Conservation (phyloP, 2,329 filamentous ascomycete species). For the Monosporascus ibericus region DNA sequence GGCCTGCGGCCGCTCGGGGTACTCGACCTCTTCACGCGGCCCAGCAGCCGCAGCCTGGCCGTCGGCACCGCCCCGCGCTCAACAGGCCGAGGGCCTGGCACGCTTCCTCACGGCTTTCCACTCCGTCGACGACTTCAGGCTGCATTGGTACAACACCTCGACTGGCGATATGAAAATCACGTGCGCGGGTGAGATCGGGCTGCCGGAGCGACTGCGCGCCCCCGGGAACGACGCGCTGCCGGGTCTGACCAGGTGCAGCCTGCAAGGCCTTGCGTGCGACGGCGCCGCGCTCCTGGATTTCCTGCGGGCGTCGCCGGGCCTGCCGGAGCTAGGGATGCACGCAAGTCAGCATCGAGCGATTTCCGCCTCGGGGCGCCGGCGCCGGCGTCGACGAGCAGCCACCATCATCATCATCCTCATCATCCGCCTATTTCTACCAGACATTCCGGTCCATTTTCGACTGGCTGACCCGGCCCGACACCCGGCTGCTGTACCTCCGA, state of each 20-base stretch:
- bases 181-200: not conserved
- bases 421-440: not conserved
- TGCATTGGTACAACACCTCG: not conserved
- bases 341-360: not conserved
- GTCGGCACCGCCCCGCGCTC: not conserved
- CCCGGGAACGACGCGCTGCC: not conserved
- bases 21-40: not conserved
- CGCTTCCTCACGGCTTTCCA: not conserved
- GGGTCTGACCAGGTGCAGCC: not conserved
- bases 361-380: not conserved
- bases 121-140: not conserved
- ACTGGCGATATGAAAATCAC: not conserved
- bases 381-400: no score
- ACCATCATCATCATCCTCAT: no score
- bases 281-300: not conserved
- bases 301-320: not conserved
- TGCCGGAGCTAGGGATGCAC: not conserved
- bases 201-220: not conserved
- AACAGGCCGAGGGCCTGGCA: not conserved
- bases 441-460: not conserved
- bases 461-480: not conserved
- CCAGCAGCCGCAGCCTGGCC: not conserved
- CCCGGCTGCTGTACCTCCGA: not conserved
- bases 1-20: not conserved
- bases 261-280: not conserved